Evolutionary conservation across 2,329 filamentous ascomycete genomes (phyloP), one percentile per base, ranked within the genome.

Genomic region (Epichloe sylvatica): DNA sequence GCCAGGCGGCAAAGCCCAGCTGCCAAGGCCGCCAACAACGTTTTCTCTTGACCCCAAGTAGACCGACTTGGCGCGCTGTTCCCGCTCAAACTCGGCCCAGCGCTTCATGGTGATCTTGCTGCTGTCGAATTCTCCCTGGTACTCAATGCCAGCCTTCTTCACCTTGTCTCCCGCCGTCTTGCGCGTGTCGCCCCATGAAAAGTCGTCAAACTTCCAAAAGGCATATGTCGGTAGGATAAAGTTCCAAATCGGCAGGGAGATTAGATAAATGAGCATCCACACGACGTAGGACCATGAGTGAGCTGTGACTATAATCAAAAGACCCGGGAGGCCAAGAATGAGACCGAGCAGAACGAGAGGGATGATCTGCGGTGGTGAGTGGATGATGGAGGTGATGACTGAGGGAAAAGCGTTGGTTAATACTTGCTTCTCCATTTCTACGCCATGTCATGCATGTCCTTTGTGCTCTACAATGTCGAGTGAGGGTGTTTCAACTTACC

Each of bases 131-230:
- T 97, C 92, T 55, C 92, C 92, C 67, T 96, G 88, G 55, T 84
- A 84, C 61, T 91, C 90, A 54, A 89, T 81, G 34, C 87, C 86
- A 2, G 78, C 86, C 70, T 91, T 92, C 73, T 91, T 90, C 13
- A 80, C 83, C 71, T 85, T 87, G 62, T 95, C 91, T 30, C 90
- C 90, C 0, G 83, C 86, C 39, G 91, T 95, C 78, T 97, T 94
- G 54, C 92, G 81, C 49, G 92, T 98, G 55, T 98, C 94, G 61
- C 92, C 92, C 92, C 92, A 98, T 51, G 86, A 94, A 74, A 98
- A 98, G 72, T 98, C 92, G 65, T 98, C 92, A 65, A 98, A 98
- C 71, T 98, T 97, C 92, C 92, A 98, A 74, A 91, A 98, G 3
- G 92, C 85, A 64, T 98, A 98, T 7, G 80, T 80, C 0, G 92